Percentiles rank a stretch among this genome's conserved stretches.
phyloP scores from a whole-genome alignment of 202 grass and related monocot species.

The Bolboschoenoplectus hybrid region DNA sequence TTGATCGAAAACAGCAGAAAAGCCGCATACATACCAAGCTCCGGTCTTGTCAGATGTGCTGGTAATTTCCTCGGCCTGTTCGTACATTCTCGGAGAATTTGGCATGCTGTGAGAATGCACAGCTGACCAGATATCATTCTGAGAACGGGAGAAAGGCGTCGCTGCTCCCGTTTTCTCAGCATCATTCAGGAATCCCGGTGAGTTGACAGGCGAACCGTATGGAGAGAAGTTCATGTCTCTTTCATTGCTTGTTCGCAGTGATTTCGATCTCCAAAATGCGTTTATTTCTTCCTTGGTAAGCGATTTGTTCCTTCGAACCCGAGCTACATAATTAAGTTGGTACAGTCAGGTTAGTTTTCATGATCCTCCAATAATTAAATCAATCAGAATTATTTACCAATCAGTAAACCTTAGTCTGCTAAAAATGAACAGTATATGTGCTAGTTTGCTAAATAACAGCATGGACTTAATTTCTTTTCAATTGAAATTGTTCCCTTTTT shows the following conservation, averaged over 20 bases:
- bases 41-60: neutral
- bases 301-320: constrained; percentile 63
- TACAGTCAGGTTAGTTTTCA: neutral
- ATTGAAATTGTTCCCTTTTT: neutral
- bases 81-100: neutral
- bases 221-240: neutral
- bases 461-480: neutral
- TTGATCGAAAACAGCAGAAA: neutral
- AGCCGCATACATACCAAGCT: constrained; percentile 36
- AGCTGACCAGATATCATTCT: neutral
- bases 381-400: neutral
- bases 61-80: neutral
- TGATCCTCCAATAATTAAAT: neutral
- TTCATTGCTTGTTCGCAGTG: constrained; percentile 24
- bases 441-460: neutral
- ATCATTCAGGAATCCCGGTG: constrained; percentile 23
- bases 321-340: constrained; percentile 38
- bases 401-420: neutral
- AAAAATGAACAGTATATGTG: neutral
- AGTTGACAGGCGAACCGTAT: constrained; percentile 17
- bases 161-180: neutral
- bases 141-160: neutral
- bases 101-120: neutral
- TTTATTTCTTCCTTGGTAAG: constrained; percentile 82
- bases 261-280: constrained; percentile 56